phyloP scores from a whole-genome alignment of 768 basidiomycete genomes.

The Phanerochaete carnosa region DNA sequence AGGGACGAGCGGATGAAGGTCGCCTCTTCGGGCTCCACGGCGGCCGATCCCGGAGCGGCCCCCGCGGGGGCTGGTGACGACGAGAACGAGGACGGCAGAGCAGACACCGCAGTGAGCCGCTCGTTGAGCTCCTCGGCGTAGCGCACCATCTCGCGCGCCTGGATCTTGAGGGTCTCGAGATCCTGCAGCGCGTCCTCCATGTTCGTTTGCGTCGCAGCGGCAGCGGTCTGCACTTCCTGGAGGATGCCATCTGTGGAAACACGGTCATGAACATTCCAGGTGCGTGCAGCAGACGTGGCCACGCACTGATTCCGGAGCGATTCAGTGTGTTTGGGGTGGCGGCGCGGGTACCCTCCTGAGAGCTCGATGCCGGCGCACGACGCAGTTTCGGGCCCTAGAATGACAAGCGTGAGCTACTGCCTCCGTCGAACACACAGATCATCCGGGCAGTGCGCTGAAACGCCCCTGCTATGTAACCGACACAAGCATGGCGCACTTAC shows the following conservation, averaged over 20 bases:
- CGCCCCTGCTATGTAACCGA: background rate
- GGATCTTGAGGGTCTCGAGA: constrained; percentile 85
- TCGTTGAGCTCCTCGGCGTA: constrained; percentile 87
- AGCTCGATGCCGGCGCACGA: background rate
- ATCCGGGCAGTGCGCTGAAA: background rate
- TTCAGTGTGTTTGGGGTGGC: constrained; percentile 11
- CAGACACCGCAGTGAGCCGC: constrained; percentile 55
- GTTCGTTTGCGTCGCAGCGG: constrained; percentile 57
- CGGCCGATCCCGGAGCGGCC: constrained; percentile 1
- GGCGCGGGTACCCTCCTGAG: background rate
- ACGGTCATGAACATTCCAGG: background rate
- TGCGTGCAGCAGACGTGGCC: background rate
- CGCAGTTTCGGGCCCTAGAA: constrained; percentile 14
- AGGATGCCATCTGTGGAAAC: constrained; percentile 70
- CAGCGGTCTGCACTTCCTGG: constrained; percentile 65
- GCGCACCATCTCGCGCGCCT: constrained; percentile 90
- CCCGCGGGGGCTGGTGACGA: constrained; percentile 8
- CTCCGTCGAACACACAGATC: background rate
- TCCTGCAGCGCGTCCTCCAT: constrained; percentile 81
- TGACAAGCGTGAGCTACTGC: constrained; percentile 4
- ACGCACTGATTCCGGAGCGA: constrained; percentile 52
- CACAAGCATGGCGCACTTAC: constrained; percentile 26
- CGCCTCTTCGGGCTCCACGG: constrained; percentile 74
- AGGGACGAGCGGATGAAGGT: constrained; percentile 87
- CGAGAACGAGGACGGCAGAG: constrained; percentile 16